Base-by-base conservation (phyloP, 2,329 filamentous ascomycete genomes). In the Tricladium varicosporioides region DNA sequence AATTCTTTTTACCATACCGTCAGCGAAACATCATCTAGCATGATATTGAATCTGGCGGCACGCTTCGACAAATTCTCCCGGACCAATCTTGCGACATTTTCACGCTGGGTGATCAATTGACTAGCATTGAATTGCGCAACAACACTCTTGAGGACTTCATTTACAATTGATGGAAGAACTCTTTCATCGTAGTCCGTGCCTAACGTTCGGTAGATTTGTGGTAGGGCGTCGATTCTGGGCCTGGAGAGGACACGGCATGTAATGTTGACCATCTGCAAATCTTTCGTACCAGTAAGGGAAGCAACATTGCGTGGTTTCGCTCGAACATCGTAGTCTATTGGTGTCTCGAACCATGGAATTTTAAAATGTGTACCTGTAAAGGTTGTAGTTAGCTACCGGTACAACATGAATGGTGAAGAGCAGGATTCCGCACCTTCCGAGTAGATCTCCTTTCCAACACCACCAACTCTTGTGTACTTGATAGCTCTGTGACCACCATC, bases 251-350 rank as follows among this genome's bases (percentile, higher is more conserved):
- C 94, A 90, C 94, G 93, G 77, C 94, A 99, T 71, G 93, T 99
- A 73, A 99, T 97, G 84, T 99, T 99, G 72, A 97, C 94, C 94
- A 99, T 99, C 80, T 99, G 94, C 76, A 99, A 79, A 77, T 99
- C 94, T 82, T 99, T 99, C 71, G 94, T 99, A 67, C 94, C 94
- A 59, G 94, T 99, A 65, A 99, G 84, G 65, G 94, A 97, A 65
- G 94, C 89, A 68, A 99, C 92, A 71, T 96, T 97, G 73, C 94
- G 87, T 69, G 94, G 94, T 81, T 93, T 97, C 59, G 94, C 94
- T 77, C 94, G 93, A 67, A 99, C 94, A 75, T 99, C 93, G 80
- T 97, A 99, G 68, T 92, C 87, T 74, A 99, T 86, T 51, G 94
- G 92, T 4, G 92, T 96, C 78, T 99, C 94, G 76, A 99, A 88